phyloP scores from a whole-genome alignment of 176 grass and related monocot genomes.

The Hyparrhenia diplandra region DNA sequence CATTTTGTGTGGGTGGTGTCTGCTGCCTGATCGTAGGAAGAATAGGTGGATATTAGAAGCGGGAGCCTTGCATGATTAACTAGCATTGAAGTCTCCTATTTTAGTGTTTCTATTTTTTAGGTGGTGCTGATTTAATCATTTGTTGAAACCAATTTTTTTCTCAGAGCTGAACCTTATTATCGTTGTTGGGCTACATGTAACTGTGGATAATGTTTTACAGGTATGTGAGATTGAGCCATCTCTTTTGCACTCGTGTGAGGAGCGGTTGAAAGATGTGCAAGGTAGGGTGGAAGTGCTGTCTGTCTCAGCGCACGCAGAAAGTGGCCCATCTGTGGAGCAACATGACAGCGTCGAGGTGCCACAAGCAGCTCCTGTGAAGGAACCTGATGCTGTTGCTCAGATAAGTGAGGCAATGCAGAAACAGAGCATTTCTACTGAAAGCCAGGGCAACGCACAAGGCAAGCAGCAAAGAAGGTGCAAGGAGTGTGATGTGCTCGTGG shows the following conservation, averaged over 20 bases:
- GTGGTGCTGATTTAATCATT: neutral
- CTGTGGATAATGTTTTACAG: conserved; percentile 27
- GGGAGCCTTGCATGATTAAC: neutral
- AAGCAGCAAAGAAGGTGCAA: conserved; percentile 63
- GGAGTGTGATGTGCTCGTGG: conserved; percentile 55
- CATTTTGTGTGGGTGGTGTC: too few relatives aligned
- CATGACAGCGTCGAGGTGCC: conserved; percentile 45
- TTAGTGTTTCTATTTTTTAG: neutral
- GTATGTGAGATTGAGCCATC: conserved; percentile 82
- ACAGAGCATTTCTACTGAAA: conserved; percentile 44
- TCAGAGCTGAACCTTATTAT: neutral
- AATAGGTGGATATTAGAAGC: neutral
- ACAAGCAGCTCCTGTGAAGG: conserved; percentile 31
- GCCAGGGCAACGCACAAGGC: conserved; percentile 21
- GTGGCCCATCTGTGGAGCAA: conserved; percentile 49
- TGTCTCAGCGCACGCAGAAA: conserved; percentile 51
- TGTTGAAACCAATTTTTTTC: neutral
- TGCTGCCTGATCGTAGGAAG: neutral
- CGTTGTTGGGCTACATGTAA: neutral
- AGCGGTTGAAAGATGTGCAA: conserved; percentile 54
- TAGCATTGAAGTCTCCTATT: neutral
- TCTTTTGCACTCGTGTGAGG: conserved; percentile 77
- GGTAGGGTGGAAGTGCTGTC: conserved; percentile 79
- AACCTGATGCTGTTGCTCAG: conserved; percentile 19
- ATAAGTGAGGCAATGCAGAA: conserved; percentile 54